Evolutionary conservation across 2,329 filamentous ascomycete species (phyloP).

Genomic region (Aphanocladium album): DNA sequence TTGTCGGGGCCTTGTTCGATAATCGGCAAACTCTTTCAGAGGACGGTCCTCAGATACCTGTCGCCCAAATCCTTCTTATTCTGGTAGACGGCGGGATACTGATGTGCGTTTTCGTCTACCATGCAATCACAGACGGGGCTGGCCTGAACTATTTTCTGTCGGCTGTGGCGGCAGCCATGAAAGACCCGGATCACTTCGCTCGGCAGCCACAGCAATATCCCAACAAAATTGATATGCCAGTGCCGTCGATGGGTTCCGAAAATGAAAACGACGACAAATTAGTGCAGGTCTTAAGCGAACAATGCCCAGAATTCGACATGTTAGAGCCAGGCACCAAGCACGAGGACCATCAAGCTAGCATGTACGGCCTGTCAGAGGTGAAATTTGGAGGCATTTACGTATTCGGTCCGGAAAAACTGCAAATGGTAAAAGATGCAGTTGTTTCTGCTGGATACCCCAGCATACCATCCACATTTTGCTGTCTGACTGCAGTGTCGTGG

Average conservation of each 20-base stretch:
- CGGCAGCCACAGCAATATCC: constrained; percentile 19
- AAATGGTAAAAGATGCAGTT: constrained; percentile 24
- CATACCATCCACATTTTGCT: constrained; percentile 31
- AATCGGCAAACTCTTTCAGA: constrained; percentile 11
- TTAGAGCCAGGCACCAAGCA: constrained; percentile 30
- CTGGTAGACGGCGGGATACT: constrained; percentile 36
- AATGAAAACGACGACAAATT: background rate
- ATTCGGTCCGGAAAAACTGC: constrained; percentile 30
- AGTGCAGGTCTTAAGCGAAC: constrained; percentile 20
- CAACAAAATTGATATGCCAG: constrained; percentile 3
- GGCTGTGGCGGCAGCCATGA: constrained; percentile 25
- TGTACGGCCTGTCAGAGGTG: constrained; percentile 24
- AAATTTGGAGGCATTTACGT: constrained; percentile 39
- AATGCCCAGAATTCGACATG: constrained; percentile 35
- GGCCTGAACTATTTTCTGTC: constrained; percentile 35
- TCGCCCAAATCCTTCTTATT: constrained; percentile 33
- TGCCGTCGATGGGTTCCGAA: background rate
- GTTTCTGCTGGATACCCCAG: constrained; percentile 14
- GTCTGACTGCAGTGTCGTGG: constrained; percentile 36
- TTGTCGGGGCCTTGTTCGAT: constrained; percentile 24
- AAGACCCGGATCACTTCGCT: background rate
- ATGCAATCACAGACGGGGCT: constrained; percentile 37
- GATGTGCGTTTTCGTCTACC: constrained; percentile 36
- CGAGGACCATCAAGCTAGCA: constrained; percentile 25
- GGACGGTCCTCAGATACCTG: constrained; percentile 26